These are phyloP conservation scores for Luzula sylvatica DNA, from an alignment of 176 grass and related monocot species.

Conservation along the genomic window DNA sequence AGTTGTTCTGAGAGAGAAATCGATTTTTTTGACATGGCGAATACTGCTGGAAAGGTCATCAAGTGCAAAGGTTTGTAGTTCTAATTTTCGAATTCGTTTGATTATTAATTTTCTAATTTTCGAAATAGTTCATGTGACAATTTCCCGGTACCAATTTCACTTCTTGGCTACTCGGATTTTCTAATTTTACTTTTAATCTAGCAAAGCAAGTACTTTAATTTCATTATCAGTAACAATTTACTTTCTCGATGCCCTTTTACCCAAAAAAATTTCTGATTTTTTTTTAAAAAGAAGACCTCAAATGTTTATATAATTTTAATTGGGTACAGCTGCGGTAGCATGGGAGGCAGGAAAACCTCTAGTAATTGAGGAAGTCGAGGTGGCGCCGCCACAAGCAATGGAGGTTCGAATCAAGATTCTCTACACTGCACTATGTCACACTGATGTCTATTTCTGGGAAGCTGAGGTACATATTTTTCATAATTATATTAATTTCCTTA, in stretches of 20 bases:
- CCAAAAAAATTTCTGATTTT: too few relatives aligned
- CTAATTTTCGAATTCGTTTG: background rate
- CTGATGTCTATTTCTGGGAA: constrained; percentile 95
- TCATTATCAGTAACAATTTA: too few relatives aligned
- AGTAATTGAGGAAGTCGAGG: constrained; percentile 74
- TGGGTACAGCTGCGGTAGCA: constrained; percentile 54
- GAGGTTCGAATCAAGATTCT: constrained; percentile 86
- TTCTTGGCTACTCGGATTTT: too few relatives aligned
- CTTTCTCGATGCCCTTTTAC: too few relatives aligned
- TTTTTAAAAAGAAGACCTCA: too few relatives aligned
- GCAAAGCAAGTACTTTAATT: too few relatives aligned
- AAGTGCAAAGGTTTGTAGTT: constrained; percentile 58
- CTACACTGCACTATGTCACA: constrained; percentile 76
- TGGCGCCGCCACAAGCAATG: constrained; percentile 78
- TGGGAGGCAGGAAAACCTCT: constrained; percentile 85
- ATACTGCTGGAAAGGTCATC: constrained; percentile 64
- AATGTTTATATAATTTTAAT: too few relatives aligned
- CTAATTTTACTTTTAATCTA: too few relatives aligned
- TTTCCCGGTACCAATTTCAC: too few relatives aligned
- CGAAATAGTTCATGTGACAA: too few relatives aligned
- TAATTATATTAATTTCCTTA: background rate
- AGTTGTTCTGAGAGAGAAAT: background rate
- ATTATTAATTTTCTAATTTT: too few relatives aligned
- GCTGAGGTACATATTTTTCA: constrained; percentile 44
- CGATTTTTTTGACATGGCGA: constrained; percentile 32